phyloP scores from a whole-genome alignment of 1,139 yeast genomes.

The Waltiozyma solani region DNA sequence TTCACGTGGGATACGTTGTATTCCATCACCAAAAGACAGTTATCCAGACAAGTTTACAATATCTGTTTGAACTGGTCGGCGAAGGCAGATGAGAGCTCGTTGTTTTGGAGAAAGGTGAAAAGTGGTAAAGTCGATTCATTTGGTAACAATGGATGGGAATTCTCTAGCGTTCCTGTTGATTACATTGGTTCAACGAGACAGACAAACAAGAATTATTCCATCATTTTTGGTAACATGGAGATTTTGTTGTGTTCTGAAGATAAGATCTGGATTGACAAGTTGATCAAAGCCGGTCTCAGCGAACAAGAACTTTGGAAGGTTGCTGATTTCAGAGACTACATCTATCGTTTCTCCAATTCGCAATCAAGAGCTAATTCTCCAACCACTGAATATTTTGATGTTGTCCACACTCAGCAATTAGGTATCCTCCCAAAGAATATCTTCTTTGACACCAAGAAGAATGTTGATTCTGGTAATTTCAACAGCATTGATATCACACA shows the following conservation, averaged over 20 bases:
- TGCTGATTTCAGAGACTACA: constrained; percentile 55
- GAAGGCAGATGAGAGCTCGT: constrained; percentile 45
- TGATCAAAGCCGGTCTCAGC: constrained; percentile 60
- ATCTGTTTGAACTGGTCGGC: constrained; percentile 65
- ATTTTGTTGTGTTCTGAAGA: constrained; percentile 46
- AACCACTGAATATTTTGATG: constrained; percentile 8
- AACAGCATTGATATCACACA: neutral
- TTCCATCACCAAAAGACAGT: constrained; percentile 55
- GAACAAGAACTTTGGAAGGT: constrained; percentile 80
- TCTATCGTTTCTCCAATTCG: constrained; percentile 43
- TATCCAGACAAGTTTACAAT: constrained; percentile 58
- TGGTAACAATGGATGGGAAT: constrained; percentile 31
- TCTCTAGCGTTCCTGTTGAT: constrained; percentile 22
- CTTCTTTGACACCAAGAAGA: constrained; percentile 50
- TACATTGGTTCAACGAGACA: constrained; percentile 19
- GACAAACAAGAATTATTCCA: constrained; percentile 20
- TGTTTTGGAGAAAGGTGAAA: constrained; percentile 64
- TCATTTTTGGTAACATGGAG: constrained; percentile 28
- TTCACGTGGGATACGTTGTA: constrained; percentile 57
- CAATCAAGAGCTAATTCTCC: constrained; percentile 7
- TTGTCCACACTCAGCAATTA: constrained; percentile 21
- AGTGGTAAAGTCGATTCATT: constrained; percentile 29
- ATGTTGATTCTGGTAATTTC: neutral
- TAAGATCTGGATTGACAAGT: constrained; percentile 59
- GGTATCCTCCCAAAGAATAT: constrained; percentile 50